Evolutionary conservation across 129 eudicot species (phyloP), one percentile per base, ranked within the genome.

Genomic region (Flaveria robusta): DNA sequence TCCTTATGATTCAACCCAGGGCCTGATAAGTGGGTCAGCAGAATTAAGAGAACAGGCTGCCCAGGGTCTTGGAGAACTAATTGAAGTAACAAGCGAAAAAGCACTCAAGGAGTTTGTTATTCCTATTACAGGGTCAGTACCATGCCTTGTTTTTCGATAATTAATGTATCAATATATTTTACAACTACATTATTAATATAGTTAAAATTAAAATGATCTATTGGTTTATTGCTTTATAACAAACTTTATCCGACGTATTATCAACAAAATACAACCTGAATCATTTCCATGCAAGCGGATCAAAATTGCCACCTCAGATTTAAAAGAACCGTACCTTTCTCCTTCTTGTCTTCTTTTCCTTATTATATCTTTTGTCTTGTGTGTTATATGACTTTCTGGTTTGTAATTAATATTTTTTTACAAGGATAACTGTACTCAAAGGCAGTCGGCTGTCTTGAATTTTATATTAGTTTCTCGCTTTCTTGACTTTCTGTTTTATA

Each of bases 41-140:
- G 99, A 95, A 77, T 59, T 95, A 47, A 84, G 99, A 81, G 99
- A 91, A 72, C 99, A 95, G 77, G 99, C 99, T 56, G 99, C 99
- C 5, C 83, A 84, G 81, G 99, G 97, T 76, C 96, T 95, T 75
- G 99, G 99, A 27, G 99, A 95, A 77, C 82, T 95, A 79, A 89
- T 95, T 51, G 99, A 95, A 85, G 97, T 91, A 82, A 95, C 99
- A 74, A 86, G 97, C 46, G 99, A 95, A 82, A 73, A 89, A 67
- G 79, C 97, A 60, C 83, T 95, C 49, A 91, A 81, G 85, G 97
- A 87, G 50, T 95, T 91, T 85, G 97, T 91, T 11, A 95, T 95
- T 67, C 97, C 94, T 54, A 91, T 95, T 67, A 95, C 99, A 4
- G 99, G 99, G 99, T 94, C 89, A 74, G 87, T 54, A 55, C 11